Evolutionary conservation across 139 green algal species (phyloP).

Genomic region (Closterium sp.): DNA sequence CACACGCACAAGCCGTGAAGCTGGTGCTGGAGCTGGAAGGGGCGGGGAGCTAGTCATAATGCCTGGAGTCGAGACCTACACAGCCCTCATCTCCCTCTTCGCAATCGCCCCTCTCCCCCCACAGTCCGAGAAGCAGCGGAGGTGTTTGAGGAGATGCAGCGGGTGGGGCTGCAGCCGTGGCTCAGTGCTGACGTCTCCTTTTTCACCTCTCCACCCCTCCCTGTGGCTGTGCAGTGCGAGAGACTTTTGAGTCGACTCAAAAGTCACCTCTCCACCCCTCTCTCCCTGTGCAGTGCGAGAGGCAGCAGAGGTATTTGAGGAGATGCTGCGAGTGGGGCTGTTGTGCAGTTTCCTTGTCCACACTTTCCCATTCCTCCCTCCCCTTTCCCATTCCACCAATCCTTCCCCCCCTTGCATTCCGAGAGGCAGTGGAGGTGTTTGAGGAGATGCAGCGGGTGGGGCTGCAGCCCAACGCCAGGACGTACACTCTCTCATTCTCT

Average conservation of each 20-base stretch:
- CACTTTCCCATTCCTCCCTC: not conserved
- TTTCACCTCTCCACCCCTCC: too few species aligned
- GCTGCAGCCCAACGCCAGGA: too few species aligned
- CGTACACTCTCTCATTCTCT: not conserved
- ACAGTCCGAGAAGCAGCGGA: too few species aligned
- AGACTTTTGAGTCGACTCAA: not conserved
- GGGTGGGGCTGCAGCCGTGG: too few species aligned
- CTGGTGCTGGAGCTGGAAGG: not conserved
- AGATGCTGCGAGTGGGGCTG: conserved; percentile 6
- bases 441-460: too few species aligned
- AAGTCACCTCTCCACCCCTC: not conserved
- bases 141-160: too few species aligned
- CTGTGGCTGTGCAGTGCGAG: too few species aligned
- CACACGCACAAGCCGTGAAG: not conserved
- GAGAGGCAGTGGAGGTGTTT: too few species aligned
- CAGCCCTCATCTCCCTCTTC: not conserved
- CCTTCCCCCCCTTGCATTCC: too few species aligned
- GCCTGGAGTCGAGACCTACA: not conserved
- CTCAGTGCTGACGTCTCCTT: too few species aligned
- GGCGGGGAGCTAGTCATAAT: too few species aligned
- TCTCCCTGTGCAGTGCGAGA: not conserved
- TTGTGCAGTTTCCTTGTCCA: not conserved
- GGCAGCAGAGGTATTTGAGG: not conserved
- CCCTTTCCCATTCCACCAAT: not conserved
- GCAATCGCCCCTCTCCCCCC: too few species aligned